Evolutionary conservation across 306 rosid genomes (phyloP).

Genomic region (Cicer pinnatifidum): DNA sequence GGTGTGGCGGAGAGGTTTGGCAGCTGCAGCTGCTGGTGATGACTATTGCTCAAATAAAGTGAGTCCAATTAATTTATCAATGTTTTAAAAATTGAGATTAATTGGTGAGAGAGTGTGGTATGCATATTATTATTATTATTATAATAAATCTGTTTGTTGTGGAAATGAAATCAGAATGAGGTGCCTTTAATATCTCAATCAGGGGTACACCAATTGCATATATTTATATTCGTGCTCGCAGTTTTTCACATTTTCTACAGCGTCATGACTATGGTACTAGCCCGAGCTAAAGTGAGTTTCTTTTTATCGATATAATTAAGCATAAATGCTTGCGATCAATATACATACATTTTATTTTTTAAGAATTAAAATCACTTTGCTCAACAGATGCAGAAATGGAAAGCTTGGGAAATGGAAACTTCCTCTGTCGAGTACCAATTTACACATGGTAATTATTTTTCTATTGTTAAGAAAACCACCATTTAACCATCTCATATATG

Average conservation of each 20-base stretch:
- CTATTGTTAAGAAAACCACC: neutral
- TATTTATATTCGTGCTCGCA: conserved; percentile 67
- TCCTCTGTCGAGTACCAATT: conserved; percentile 69
- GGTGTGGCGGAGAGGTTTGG: conserved; percentile 59
- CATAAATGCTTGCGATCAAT: no score
- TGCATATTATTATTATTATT: no score
- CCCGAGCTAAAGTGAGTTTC: conserved; percentile 60
- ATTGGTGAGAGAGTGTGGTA: no score
- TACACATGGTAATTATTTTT: conserved; percentile 55
- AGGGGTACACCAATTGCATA: conserved; percentile 69
- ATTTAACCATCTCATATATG: no score
- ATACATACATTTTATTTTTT: no score
- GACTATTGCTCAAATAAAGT: conserved; percentile 53
- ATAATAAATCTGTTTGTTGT: neutral
- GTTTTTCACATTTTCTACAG: conserved; percentile 74
- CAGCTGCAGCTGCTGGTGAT: conserved; percentile 38
- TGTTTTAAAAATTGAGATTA: no score
- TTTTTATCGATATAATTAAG: no score
- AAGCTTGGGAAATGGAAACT: conserved; percentile 74
- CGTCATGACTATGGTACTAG: conserved; percentile 55
- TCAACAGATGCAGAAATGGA: conserved; percentile 70
- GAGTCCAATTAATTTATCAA: neutral
- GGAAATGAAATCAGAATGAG: conserved; percentile 47
- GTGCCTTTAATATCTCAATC: conserved; percentile 58
- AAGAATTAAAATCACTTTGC: neutral